These are phyloP conservation scores for Ochromonadaceae sp. DNA, from an alignment of 352 stramenopile genomes.

Conservation along the genomic window DNA sequence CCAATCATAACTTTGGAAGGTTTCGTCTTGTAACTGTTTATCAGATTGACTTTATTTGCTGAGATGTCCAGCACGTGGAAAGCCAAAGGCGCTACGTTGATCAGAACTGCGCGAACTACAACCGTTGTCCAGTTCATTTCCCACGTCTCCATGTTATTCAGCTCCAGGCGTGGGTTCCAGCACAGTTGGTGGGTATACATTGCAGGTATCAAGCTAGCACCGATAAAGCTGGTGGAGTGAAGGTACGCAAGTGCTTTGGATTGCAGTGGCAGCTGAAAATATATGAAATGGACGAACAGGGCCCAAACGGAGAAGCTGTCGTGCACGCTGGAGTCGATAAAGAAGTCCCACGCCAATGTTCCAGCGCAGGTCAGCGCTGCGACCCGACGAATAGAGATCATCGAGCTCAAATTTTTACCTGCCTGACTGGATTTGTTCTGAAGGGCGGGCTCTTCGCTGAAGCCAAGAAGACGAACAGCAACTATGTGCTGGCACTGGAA, in stretches of 20 bases:
- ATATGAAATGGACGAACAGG: neutral
- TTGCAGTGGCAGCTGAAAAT: neutral
- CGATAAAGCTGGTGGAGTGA: neutral
- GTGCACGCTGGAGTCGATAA: no score
- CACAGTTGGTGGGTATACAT: neutral
- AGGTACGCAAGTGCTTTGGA: neutral
- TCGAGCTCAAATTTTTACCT: no score
- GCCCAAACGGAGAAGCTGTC: neutral
- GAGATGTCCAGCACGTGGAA: neutral
- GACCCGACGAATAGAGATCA: no score
- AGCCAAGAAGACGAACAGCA: no score
- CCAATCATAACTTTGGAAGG: neutral
- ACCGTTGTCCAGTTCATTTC: neutral
- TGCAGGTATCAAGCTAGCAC: neutral
- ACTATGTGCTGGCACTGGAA: no score
- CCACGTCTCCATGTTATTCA: no score
- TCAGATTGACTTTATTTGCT: neutral
- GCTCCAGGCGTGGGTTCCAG: no score
- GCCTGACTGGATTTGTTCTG: no score
- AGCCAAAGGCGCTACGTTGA: neutral
- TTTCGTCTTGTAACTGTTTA: neutral
- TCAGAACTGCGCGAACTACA: neutral
- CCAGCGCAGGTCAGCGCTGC: no score
- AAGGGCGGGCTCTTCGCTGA: no score
- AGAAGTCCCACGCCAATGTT: no score